These are phyloP conservation scores for Phytophthora palmivora DNA, from an alignment of 352 stramenopile genomes.

Conservation along the genomic window DNA sequence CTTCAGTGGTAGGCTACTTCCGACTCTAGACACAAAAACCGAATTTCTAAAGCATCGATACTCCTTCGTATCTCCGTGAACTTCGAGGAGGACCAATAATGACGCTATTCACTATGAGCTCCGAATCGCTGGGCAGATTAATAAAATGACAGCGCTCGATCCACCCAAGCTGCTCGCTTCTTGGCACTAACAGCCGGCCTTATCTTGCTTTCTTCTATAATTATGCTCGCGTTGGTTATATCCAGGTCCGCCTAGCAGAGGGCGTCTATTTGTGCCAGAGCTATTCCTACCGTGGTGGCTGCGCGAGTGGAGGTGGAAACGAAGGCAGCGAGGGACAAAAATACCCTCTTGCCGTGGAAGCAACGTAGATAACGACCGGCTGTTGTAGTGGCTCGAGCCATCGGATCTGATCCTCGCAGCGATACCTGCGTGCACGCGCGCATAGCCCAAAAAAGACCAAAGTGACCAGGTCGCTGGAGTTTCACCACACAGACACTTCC, in stretches of 20 bases:
- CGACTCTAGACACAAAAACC: no score
- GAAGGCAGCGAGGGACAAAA: conserved; percentile 24
- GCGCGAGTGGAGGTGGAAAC: conserved; percentile 37
- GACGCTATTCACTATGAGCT: no score
- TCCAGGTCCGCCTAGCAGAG: conserved; percentile 14
- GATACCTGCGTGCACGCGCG: conserved; percentile 22
- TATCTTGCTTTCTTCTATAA: conserved; percentile 48
- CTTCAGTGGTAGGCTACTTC: no score
- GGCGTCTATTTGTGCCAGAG: conserved; percentile 31
- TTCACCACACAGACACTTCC: conserved; percentile 25
- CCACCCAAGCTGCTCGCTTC: no score
- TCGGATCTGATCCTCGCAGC: conserved; percentile 24
- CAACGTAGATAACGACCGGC: conserved; percentile 28
- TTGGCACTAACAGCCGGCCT: conserved; percentile 20
- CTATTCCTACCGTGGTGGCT: conserved; percentile 32
- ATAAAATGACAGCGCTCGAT: no score
- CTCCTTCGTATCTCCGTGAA: no score
- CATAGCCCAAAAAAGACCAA: conserved; percentile 43
- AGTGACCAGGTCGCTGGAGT: conserved; percentile 35
- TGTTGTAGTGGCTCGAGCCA: conserved; percentile 5
- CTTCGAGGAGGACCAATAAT: no score
- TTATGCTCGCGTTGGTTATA: conserved; percentile 35
- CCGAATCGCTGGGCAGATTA: no score
- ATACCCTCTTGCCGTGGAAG: conserved; percentile 23
- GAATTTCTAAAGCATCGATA: no score